These are phyloP conservation scores for Agarophyton chilense DNA, from an alignment of 23 red algal genomes.

Conservation along the genomic window DNA sequence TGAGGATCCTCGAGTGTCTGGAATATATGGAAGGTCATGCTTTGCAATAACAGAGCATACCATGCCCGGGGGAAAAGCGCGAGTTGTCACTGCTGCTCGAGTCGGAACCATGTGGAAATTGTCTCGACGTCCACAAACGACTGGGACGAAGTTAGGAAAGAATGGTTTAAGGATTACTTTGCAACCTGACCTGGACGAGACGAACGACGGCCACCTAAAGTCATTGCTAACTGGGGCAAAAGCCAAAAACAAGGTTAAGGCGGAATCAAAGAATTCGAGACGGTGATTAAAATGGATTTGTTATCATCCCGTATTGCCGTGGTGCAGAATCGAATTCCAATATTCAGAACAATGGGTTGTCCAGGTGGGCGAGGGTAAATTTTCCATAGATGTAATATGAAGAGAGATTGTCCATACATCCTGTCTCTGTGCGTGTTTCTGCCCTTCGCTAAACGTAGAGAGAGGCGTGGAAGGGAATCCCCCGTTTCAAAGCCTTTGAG, in stretches of 20 bases:
- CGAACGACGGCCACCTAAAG: not conserved
- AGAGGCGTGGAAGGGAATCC: conserved; percentile 91
- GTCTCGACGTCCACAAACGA: conserved; percentile 27
- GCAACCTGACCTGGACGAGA: conserved; percentile 4
- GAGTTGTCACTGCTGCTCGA: conserved; percentile 16
- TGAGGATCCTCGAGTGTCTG: conserved; percentile 17
- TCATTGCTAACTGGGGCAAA: not conserved
- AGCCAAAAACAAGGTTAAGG: not conserved
- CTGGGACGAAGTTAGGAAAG: conserved; percentile 13
- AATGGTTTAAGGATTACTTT: conserved; percentile 36
- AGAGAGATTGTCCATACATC: not conserved
- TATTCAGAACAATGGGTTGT: too few species aligned
- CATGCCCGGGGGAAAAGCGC: not conserved
- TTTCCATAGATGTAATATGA: not conserved
- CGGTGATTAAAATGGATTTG: not conserved
- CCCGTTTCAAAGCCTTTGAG: conserved; percentile 81
- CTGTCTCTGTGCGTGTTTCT: not conserved
- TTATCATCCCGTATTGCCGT: not conserved
- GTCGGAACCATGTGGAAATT: conserved; percentile 50
- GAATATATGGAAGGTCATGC: conserved; percentile 28
- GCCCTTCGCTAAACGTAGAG: conserved; percentile 78
- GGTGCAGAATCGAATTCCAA: too few species aligned
- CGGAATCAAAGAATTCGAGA: not conserved
- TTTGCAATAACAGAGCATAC: conserved; percentile 45
- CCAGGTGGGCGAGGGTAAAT: not conserved